Base-by-base conservation (phyloP, 305 asterid genomes). In the Rubia balearica region DNA sequence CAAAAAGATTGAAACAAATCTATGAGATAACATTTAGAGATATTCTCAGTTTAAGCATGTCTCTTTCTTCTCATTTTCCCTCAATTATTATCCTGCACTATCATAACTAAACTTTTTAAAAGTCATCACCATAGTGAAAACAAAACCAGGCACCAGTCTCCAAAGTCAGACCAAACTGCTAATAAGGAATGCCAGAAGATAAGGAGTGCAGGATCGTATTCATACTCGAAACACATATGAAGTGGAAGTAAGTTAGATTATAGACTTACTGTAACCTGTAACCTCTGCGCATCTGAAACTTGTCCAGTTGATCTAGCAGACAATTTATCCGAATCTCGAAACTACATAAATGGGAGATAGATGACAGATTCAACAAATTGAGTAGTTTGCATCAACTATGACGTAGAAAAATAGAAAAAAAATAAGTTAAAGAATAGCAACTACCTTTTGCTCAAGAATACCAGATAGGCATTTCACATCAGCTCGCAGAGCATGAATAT, bases 401-500 rank as follows among this genome's bases (percentile, higher is more conserved):
- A 45, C 27, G 53, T 16, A 30, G 27, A 48, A 17, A 10, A 55
- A 68, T 49, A 4, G 45, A 62, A 71, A 61, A 48, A 53, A 8
- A 30, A 9, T 5, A 60, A 59, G 11, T 24, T 10, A 21, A 17
- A 38, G 24, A 38, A 68, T 3, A 68, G 53, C 7, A 79, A 42
- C 75, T 55, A 95, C 99, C 97, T 92, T 95, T 71, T 79, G 82
- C 73, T 82, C 85, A 8, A 92, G 86, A 78, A 88, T 85, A 75
- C 76, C 75, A 67, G 88, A 80, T 74, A 95, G 83, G 61, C 92
- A 88, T 75, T 78, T 85, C 68, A 89, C 90, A 83, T 84, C 84
- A 71, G 99, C 98, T 55, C 93, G 84, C 75, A 92, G 73, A 80
- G 83, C 73, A 81, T 92, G 96, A 73, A 92, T 78, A 53, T 89